phyloP scores from a whole-genome alignment of 2,329 filamentous ascomycete genomes.

The Calycina marina region DNA sequence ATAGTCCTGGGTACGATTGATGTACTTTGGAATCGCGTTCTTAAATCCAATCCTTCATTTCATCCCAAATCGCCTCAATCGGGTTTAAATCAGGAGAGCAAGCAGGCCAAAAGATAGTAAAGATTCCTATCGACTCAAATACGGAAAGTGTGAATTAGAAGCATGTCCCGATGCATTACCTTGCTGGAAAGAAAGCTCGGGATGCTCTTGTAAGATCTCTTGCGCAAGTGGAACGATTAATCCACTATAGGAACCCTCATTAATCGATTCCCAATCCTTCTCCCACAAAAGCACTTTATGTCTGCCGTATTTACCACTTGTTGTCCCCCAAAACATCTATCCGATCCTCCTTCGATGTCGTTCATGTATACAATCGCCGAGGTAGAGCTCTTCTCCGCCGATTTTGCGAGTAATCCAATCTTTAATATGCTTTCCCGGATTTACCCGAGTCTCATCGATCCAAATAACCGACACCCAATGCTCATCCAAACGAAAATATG shows the following conservation, averaged over 20 bases:
- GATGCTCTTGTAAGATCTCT: not conserved
- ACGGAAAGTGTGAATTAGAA: not conserved
- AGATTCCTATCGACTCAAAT: not conserved
- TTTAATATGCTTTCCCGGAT: conserved; percentile 5
- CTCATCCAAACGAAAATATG: conserved; percentile 5
- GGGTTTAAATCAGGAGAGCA: not conserved
- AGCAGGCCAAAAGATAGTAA: not conserved
- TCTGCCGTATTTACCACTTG: too few species aligned
- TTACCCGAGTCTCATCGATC: conserved; percentile 6
- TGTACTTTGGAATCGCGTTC: not conserved
- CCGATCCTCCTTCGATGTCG: not conserved
- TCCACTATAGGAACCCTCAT: not conserved
- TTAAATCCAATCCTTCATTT: not conserved
- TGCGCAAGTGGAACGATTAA: not conserved
- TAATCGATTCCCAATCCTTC: too few species aligned
- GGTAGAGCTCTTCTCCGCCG: not conserved
- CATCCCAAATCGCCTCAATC: not conserved
- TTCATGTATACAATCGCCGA: not conserved
- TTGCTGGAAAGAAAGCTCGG: not conserved
- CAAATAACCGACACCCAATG: conserved; percentile 4
- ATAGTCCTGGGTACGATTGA: not conserved
- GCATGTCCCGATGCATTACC: not conserved
- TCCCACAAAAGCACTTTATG: too few species aligned
- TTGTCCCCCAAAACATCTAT: not conserved
- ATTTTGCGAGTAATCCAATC: not conserved